phyloP scores from a whole-genome alignment of 2,329 filamentous ascomycete genomes.

The Thelonectria rubi region DNA sequence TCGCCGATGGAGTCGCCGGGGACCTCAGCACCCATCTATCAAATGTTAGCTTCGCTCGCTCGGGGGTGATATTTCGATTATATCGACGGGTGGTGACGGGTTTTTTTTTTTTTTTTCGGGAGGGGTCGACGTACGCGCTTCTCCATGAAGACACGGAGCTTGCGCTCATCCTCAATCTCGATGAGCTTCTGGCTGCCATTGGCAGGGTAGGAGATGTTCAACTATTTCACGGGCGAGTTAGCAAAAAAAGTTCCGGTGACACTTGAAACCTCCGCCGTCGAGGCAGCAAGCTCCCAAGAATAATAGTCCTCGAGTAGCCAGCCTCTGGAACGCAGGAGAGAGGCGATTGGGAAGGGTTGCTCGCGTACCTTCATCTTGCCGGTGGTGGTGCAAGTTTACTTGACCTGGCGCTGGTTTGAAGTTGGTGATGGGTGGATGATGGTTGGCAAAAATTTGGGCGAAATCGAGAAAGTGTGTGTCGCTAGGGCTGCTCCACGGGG shows the following conservation, averaged over 20 bases:
- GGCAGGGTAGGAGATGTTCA: slow-evolving; percentile 87
- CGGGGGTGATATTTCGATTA: slow-evolving; percentile 1
- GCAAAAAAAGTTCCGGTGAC: slow-evolving; percentile 31
- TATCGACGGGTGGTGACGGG: slow-evolving; percentile 21
- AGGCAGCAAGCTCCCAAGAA: no score
- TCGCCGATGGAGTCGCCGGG: slow-evolving; percentile 94
- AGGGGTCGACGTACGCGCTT: slow-evolving; percentile 76
- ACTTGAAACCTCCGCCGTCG: background rate
- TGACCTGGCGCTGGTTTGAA: slow-evolving; percentile 54
- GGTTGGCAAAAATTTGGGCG: slow-evolving; percentile 46
- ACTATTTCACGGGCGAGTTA: slow-evolving; percentile 52
- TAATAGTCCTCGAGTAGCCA: no score
- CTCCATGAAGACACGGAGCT: slow-evolving; percentile 98
- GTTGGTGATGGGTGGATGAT: slow-evolving; percentile 48
- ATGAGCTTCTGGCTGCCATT: slow-evolving; percentile 99
- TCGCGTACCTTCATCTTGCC: slow-evolving; percentile 61
- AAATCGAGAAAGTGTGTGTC: slow-evolving; percentile 54
- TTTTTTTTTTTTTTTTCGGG: background rate
- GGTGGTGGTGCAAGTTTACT: slow-evolving; percentile 55
- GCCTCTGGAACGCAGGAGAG: background rate
- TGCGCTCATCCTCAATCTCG: slow-evolving; percentile 99
- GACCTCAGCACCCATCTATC: slow-evolving; percentile 88
- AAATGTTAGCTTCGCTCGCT: slow-evolving; percentile 46
- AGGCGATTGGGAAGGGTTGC: slow-evolving; percentile 16
- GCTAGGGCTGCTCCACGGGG: slow-evolving; percentile 50